Percentiles rank a stretch among this genome's conserved stretches.
Conservation (phyloP, 2,329 filamentous ascomycete species). For the Penicillium sp. region DNA sequence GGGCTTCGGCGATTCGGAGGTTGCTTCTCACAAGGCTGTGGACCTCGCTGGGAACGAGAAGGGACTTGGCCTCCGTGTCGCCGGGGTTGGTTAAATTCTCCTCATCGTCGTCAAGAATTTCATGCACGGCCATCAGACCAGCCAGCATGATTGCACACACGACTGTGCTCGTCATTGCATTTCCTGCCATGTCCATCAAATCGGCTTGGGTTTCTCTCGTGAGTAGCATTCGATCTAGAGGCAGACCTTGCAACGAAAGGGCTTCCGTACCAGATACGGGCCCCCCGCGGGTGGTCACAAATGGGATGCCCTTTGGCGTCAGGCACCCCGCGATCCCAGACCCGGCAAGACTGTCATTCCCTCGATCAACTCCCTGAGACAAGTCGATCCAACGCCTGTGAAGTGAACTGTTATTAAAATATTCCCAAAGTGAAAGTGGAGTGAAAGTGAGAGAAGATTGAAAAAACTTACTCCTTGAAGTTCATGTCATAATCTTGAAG, state of each 20-base stretch:
- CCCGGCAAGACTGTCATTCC: slow-evolving; percentile 42
- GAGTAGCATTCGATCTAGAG: slow-evolving; percentile 62
- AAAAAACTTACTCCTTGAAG: slow-evolving; percentile 53
- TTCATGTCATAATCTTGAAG: slow-evolving; percentile 56
- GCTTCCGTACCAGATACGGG: slow-evolving; percentile 63
- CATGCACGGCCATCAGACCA: slow-evolving; percentile 51
- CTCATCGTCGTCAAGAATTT: slow-evolving; percentile 29
- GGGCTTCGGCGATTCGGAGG: slow-evolving; percentile 12
- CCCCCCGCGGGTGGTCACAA: slow-evolving; percentile 60
- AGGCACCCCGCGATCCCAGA: slow-evolving; percentile 66
- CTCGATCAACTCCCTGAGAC: slow-evolving; percentile 71
- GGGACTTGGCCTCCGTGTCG: slow-evolving; percentile 5
- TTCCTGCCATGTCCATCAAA: slow-evolving; percentile 70
- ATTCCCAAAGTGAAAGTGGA: neutral
- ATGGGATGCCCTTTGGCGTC: slow-evolving; percentile 64
- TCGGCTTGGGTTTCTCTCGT: slow-evolving; percentile 62
- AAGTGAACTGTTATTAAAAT: slow-evolving; percentile 5
- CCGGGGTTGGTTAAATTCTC: neutral
- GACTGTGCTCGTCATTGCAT: slow-evolving; percentile 76
- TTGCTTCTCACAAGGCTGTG: slow-evolving; percentile 15
- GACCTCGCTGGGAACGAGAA: slow-evolving; percentile 13
- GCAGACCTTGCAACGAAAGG: slow-evolving; percentile 67
- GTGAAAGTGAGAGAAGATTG: neutral
- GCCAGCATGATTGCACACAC: slow-evolving; percentile 64
- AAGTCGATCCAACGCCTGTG: slow-evolving; percentile 57